phyloP scores from a whole-genome alignment of 306 rosid genomes.

The Psophocarpus tetragonolobus region DNA sequence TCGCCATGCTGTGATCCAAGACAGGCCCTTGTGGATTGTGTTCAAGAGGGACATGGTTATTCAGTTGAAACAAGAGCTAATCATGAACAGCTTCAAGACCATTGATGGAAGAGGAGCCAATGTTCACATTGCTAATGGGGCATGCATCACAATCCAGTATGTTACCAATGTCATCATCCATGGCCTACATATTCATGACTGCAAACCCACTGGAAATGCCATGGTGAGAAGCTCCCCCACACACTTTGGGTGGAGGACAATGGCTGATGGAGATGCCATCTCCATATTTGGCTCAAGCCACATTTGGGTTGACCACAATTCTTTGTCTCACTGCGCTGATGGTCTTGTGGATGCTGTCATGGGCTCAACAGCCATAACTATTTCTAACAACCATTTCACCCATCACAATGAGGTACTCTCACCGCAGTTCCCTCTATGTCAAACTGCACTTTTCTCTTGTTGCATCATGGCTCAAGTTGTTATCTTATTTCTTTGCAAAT shows the following conservation, averaged over 20 bases:
- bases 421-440: background rate
- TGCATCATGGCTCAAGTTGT: constrained; percentile 19
- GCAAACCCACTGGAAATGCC: constrained; percentile 95
- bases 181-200: constrained; percentile 91
- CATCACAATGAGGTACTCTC: constrained; percentile 92
- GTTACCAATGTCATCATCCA: constrained; percentile 84
- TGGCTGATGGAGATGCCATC: constrained; percentile 93
- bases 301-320: constrained; percentile 94
- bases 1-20: constrained; percentile 91
- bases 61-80: constrained; percentile 84
- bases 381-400: constrained; percentile 95
- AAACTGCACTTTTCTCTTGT: background rate
- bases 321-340: constrained; percentile 93
- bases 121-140: constrained; percentile 96
- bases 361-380: constrained; percentile 95
- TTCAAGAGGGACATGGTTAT: constrained; percentile 98
- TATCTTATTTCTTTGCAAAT: constrained; percentile 28
- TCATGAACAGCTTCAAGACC: constrained; percentile 94
- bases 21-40: constrained; percentile 89
- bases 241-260: constrained; percentile 96
- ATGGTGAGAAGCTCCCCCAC: constrained; percentile 92
- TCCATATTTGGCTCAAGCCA: constrained; percentile 96
- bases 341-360: constrained; percentile 97
- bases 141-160: constrained; percentile 83
- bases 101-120: constrained; percentile 91